Evolutionary conservation across 2,329 filamentous ascomycete species (phyloP).

Genomic region (Botrytis tulipae): DNA sequence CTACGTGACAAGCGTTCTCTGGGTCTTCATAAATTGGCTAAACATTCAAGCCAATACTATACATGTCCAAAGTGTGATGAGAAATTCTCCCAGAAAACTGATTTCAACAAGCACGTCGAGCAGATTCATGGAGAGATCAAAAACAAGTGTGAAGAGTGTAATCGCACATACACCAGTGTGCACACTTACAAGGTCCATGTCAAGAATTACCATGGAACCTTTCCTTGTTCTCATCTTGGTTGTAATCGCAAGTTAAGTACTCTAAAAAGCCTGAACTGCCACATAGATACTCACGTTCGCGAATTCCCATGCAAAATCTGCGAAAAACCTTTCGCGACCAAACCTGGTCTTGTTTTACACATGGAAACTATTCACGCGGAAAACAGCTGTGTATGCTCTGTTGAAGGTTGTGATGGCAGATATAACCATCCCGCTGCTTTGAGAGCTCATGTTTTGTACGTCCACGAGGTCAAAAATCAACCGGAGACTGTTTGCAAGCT

Average conservation of each 20-base stretch:
- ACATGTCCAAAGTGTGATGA: neutral
- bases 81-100: rapidly evolving
- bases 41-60: neutral
- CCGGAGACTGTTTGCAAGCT: neutral
- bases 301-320: neutral
- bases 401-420: neutral
- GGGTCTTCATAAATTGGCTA: neutral
- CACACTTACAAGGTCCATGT: rapidly evolving
- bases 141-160: neutral
- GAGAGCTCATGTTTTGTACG: rapidly evolving
- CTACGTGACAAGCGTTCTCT: neutral
- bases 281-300: neutral
- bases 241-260: neutral
- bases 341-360: rapidly evolving
- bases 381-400: neutral
- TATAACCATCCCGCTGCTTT: rapidly evolving
- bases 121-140: neutral
- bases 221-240: neutral
- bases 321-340: neutral
- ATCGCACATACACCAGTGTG: neutral
- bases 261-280: neutral
- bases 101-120: neutral
- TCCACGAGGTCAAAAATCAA: neutral
- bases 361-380: neutral
- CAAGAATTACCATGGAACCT: neutral